phyloP scores from a whole-genome alignment of 2,329 filamentous ascomycete genomes.

The Colletotrichum caudatum region DNA sequence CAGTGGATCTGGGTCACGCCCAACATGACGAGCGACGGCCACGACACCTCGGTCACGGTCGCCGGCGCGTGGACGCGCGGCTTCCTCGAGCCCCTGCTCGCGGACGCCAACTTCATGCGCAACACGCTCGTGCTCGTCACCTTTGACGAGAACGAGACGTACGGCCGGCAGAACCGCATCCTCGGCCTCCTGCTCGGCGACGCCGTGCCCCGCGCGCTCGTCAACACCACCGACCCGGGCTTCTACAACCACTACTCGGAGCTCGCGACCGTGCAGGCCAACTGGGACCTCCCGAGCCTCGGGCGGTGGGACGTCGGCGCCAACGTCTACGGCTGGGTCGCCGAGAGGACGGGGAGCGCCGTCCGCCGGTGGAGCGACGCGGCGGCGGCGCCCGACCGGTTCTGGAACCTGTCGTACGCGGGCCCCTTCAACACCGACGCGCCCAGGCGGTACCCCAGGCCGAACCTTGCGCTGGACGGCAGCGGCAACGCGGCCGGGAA shows the following conservation, averaged over 20 bases:
- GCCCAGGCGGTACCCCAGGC: slow-evolving; percentile 54
- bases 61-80: slow-evolving; percentile 75
- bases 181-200: slow-evolving; percentile 80
- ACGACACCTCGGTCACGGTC: slow-evolving; percentile 77
- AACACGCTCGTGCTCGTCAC: slow-evolving; percentile 81
- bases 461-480: slow-evolving; percentile 51
- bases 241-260: slow-evolving; percentile 82
- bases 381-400: slow-evolving; percentile 55
- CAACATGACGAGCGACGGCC: slow-evolving; percentile 82
- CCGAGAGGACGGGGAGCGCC: slow-evolving; percentile 69
- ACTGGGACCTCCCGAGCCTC: slow-evolving; percentile 77
- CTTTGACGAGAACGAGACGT: slow-evolving; percentile 83
- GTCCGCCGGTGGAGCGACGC: slow-evolving; percentile 54
- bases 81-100: slow-evolving; percentile 78
- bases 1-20: slow-evolving; percentile 80
- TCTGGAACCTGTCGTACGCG: slow-evolving; percentile 67
- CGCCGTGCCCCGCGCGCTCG: slow-evolving; percentile 72
- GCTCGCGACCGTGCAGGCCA: slow-evolving; percentile 74
- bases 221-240: slow-evolving; percentile 75
- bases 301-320: slow-evolving; percentile 79
- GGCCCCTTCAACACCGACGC: slow-evolving; percentile 58
- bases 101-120: slow-evolving; percentile 78
- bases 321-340: slow-evolving; percentile 75
- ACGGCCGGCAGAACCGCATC: slow-evolving; percentile 75
- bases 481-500: slow-evolving; percentile 49